Percentiles rank a stretch among this genome's conserved stretches.
Evolutionary conservation across 805 yeast genomes (phyloP).

Genomic region (Wickerhamiella sergipiensis): DNA sequence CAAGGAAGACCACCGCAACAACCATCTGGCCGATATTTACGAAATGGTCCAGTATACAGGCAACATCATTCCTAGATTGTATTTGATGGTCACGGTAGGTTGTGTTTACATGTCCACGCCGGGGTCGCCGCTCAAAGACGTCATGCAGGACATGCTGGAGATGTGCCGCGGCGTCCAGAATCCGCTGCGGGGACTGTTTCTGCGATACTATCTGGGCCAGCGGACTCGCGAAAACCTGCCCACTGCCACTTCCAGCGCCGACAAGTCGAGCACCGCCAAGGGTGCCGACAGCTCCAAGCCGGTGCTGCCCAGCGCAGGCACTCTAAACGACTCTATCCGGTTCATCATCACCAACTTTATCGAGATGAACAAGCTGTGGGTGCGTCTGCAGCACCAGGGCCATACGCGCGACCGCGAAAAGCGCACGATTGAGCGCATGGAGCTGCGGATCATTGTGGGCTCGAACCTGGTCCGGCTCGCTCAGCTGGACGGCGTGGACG

Average conservation of each 20-base stretch:
- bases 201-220: slow-evolving; percentile 80
- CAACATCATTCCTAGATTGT: slow-evolving; percentile 79
- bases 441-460: slow-evolving; percentile 83
- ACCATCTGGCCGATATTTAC: slow-evolving; percentile 76
- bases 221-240: slow-evolving; percentile 43
- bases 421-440: slow-evolving; percentile 68
- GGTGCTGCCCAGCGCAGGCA: background rate
- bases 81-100: slow-evolving; percentile 91
- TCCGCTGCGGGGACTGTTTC: slow-evolving; percentile 81
- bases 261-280: background rate
- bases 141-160: slow-evolving; percentile 91
- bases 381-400: slow-evolving; percentile 89
- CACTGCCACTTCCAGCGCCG: slow-evolving; percentile 17
- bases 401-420: slow-evolving; percentile 68
- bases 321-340: slow-evolving; percentile 38
- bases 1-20: slow-evolving; percentile 50
- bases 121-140: slow-evolving; percentile 70
- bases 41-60: slow-evolving; percentile 91
- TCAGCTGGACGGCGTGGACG: slow-evolving; percentile 61
- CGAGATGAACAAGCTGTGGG: slow-evolving; percentile 98
- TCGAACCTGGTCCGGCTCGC: slow-evolving; percentile 81
- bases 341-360: slow-evolving; percentile 78
- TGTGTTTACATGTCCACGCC: slow-evolving; percentile 68
- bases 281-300: background rate
- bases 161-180: slow-evolving; percentile 97